These are phyloP conservation scores for Colletotrichum falcatum DNA, from an alignment of 2,329 filamentous ascomycete species.

Conservation along the genomic window DNA sequence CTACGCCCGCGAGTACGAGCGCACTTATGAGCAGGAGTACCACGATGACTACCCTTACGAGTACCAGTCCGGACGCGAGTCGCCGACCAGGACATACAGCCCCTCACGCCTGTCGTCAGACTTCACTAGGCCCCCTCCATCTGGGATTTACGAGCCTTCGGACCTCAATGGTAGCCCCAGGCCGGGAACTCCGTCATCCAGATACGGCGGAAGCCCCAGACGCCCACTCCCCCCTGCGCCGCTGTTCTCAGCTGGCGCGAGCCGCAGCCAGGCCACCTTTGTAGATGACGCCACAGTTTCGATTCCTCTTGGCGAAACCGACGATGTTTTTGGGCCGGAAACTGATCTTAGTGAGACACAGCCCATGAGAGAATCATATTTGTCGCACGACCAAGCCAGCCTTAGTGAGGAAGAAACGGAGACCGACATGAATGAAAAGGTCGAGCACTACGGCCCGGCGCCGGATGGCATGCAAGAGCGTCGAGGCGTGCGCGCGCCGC, in stretches of 20 bases:
- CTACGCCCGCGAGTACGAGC: conserved; percentile 47
- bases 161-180: conserved; percentile 91
- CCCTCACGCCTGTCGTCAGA: conserved; percentile 67
- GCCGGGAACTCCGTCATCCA: conserved; percentile 89
- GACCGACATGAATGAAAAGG: conserved; percentile 63
- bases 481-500: conserved; percentile 85
- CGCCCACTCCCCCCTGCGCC: conserved; percentile 90
- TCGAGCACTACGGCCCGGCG: conserved; percentile 87
- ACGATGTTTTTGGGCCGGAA: conserved; percentile 80
- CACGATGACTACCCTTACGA: conserved; percentile 36
- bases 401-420: conserved; percentile 59
- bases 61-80: conserved; percentile 46
- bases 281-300: conserved; percentile 77
- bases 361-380: conserved; percentile 67
- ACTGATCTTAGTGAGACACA: conserved; percentile 66
- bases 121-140: conserved; percentile 77
- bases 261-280: conserved; percentile 63
- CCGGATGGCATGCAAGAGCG: conserved; percentile 89
- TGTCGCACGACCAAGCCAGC: conserved; percentile 64
- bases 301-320: conserved; percentile 75
- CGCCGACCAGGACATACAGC: conserved; percentile 71
- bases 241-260: conserved; percentile 73
- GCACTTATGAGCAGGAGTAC: conserved; percentile 42
- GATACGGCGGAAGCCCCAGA: conserved; percentile 88
- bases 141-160: conserved; percentile 83